A percentile compares a stretch with the other conserved stretches of the same genome.
phyloP scores from a whole-genome alignment of 208 protist species.

The Polymyxa betae region DNA sequence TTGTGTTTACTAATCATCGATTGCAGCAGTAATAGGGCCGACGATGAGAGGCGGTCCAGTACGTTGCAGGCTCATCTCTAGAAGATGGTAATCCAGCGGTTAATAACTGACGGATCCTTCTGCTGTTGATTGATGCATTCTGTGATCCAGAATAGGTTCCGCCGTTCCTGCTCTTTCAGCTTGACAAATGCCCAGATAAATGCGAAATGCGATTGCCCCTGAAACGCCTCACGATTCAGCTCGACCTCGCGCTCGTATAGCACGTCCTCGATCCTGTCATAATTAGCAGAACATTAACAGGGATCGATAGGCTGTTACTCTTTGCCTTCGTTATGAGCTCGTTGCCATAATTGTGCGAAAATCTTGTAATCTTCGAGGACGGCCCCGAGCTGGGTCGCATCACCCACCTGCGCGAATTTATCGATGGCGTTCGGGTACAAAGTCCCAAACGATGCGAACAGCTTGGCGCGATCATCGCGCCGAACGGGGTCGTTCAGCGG shows the following conservation, averaged over 20 bases:
- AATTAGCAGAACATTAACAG: background rate
- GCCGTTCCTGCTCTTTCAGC: constrained; percentile 68
- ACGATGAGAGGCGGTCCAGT: too few relatives aligned
- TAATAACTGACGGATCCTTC: constrained; percentile 44
- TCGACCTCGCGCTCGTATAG: constrained; percentile 61
- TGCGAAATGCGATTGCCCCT: constrained; percentile 54
- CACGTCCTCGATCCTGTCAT: constrained; percentile 49
- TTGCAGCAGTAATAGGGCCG: too few relatives aligned
- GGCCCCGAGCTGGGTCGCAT: background rate
- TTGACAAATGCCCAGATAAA: constrained; percentile 66
- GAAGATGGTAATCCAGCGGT: constrained; percentile 19
- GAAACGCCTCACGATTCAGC: constrained; percentile 57
- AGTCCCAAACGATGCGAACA: constrained; percentile 62
- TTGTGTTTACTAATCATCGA: too few relatives aligned
- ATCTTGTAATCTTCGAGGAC: constrained; percentile 44
- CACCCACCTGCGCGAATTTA: background rate
- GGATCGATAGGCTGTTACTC: background rate
- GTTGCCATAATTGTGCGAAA: constrained; percentile 10
- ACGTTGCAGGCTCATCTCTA: too few relatives aligned
- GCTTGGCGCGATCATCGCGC: constrained; percentile 33
- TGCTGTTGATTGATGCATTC: constrained; percentile 65
- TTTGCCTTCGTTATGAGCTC: constrained; percentile 47
- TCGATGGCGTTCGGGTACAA: constrained; percentile 56
- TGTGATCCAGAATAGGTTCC: constrained; percentile 70
- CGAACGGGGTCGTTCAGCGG: constrained; percentile 57